These are phyloP conservation scores for Globisporangium cystogenes DNA, from an alignment of 352 stramenopile species.

Conservation along the genomic window DNA sequence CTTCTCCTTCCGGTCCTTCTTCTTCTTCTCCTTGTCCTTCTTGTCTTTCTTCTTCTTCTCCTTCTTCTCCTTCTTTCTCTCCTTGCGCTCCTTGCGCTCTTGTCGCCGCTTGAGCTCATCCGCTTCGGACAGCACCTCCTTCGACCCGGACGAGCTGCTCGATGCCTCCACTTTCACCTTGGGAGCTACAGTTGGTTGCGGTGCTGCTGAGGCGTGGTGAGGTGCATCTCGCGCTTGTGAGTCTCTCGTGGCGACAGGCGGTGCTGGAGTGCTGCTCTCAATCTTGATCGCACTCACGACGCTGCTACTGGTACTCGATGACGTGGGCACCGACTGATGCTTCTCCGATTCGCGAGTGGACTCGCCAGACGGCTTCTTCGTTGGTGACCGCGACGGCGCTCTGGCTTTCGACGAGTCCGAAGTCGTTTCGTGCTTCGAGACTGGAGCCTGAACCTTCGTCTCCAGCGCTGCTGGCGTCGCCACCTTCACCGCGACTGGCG, in stretches of 20 bases:
- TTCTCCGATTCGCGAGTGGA: neutral
- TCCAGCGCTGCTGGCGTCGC: neutral
- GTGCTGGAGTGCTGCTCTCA: neutral
- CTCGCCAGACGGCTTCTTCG: constrained; percentile 1
- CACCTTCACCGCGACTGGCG: neutral
- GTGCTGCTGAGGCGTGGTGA: too few species aligned
- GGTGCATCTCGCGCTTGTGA: neutral
- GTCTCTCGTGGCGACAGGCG: neutral
- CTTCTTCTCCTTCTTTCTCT: constrained; percentile 68
- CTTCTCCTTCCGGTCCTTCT: constrained; percentile 12
- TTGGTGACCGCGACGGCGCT: constrained; percentile 3
- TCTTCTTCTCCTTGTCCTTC: constrained; percentile 31
- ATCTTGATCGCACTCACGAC: constrained; percentile 1
- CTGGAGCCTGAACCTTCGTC: neutral
- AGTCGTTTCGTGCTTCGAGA: neutral
- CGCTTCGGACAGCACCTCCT: constrained; percentile 1
- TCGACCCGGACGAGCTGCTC: neutral
- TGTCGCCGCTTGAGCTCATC: constrained; percentile 40
- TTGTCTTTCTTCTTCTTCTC: constrained; percentile 50
- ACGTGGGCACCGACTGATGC: neutral
- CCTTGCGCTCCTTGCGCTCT: constrained; percentile 57
- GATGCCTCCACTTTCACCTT: constrained; percentile 1
- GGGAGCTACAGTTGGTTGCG: neutral
- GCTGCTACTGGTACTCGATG: neutral
- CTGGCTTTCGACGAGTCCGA: constrained; percentile 1